Evolutionary conservation across 2,329 filamentous ascomycete species (phyloP).

Genomic region (Aspergillus caelatus): DNA sequence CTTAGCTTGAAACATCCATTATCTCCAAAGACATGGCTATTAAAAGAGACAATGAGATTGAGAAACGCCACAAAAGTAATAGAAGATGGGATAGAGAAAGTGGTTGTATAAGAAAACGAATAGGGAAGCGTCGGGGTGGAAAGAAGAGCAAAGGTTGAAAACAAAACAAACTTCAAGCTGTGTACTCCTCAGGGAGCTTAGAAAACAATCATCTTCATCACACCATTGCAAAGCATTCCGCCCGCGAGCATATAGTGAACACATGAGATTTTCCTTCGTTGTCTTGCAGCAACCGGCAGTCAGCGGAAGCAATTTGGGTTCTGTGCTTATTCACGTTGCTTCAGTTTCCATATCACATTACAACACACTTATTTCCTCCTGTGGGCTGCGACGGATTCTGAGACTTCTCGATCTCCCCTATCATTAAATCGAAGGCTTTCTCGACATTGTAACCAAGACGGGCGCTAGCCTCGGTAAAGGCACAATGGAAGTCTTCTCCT

Average conservation of each 20-base stretch:
- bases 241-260: background rate
- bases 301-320: background rate
- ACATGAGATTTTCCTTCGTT: background rate
- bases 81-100: background rate
- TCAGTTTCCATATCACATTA: constrained; percentile 68
- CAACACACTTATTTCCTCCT: constrained; percentile 74
- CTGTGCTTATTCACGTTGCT: background rate
- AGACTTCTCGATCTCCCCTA: constrained; percentile 91
- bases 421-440: constrained; percentile 91
- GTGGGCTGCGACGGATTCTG: constrained; percentile 86
- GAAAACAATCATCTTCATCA: background rate
- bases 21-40: background rate
- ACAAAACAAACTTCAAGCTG: background rate
- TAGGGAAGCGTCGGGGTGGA: background rate
- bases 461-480: constrained; percentile 92
- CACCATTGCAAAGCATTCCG: background rate
- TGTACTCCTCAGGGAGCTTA: background rate
- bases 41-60: background rate
- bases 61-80: background rate
- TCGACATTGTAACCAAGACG: constrained; percentile 92
- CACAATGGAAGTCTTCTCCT: constrained; percentile 84
- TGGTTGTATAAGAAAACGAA: background rate
- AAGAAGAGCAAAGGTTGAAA: background rate
- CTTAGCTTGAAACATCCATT: background rate
- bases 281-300: background rate